Percentiles rank a stretch among this genome's conserved stretches.
These are phyloP conservation scores for Davidsoniella australis DNA, from an alignment of 2,329 filamentous ascomycete species.

Conservation along the genomic window DNA sequence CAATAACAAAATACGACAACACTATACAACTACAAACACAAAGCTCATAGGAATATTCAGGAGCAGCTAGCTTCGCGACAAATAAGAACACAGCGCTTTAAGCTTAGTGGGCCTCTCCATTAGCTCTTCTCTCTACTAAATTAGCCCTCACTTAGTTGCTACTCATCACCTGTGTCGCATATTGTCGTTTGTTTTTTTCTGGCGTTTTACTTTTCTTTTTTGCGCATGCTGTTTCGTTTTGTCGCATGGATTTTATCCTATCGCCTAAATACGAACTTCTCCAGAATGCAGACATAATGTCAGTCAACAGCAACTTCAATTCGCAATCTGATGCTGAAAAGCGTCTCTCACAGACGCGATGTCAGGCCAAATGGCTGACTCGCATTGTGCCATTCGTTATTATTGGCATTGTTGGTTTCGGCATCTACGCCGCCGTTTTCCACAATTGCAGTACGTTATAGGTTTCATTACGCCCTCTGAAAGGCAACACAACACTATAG, in stretches of 20 bases:
- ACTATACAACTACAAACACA: no score
- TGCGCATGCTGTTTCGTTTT: neutral
- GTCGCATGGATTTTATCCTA: constrained; percentile 5
- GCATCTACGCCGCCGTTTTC: constrained; percentile 36
- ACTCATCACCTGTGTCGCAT: no score
- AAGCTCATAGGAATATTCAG: no score
- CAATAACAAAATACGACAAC: no score
- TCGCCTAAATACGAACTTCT: constrained; percentile 10
- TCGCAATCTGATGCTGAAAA: constrained; percentile 9
- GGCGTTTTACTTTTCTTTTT: neutral
- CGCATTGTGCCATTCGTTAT: constrained; percentile 56
- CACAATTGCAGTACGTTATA: constrained; percentile 6
- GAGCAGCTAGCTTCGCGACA: no score
- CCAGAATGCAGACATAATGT: constrained; percentile 10
- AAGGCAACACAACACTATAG: neutral
- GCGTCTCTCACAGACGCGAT: constrained; percentile 19
- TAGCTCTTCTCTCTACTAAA: no score
- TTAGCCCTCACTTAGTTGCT: no score
- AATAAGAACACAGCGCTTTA: no score
- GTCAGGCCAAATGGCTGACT: constrained; percentile 31
- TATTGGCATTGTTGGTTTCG: constrained; percentile 46
- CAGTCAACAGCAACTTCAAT: neutral
- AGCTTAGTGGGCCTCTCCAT: neutral
- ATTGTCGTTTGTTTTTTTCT: constrained; percentile 11
- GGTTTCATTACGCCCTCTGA: no score